Evolutionary conservation across 1,139 yeast species (phyloP).

Genomic region (Protomyces gravidus): DNA sequence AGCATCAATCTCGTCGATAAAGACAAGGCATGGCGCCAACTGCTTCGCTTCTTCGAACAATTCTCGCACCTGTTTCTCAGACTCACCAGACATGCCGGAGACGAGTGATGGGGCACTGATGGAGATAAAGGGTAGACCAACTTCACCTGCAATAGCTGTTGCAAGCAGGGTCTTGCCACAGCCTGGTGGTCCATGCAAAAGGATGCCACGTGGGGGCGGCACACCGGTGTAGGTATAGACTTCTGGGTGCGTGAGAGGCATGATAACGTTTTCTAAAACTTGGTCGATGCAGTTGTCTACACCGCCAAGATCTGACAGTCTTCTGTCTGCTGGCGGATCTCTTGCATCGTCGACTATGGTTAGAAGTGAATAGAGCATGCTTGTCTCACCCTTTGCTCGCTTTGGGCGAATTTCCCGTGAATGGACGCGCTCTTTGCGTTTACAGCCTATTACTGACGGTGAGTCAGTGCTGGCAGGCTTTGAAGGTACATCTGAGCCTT

Average conservation of each 20-base stretch:
- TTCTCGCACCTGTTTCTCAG: conserved; percentile 89
- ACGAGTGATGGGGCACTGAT: conserved; percentile 95
- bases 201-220: conserved; percentile 94
- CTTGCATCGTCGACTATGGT: conserved; percentile 43
- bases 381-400: conserved; percentile 46
- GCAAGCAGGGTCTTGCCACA: conserved; percentile 98
- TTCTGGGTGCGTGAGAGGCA: conserved; percentile 92
- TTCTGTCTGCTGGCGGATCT: conserved; percentile 60
- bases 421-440: conserved; percentile 41
- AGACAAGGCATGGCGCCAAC: conserved; percentile 86
- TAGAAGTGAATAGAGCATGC: neutral
- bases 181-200: conserved; percentile 97
- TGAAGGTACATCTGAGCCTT: neutral
- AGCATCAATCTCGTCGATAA: conserved; percentile 95
- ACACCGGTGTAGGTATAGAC: conserved; percentile 82
- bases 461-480: conserved; percentile 18
- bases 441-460: conserved; percentile 17
- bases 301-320: conserved; percentile 79
- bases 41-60: conserved; percentile 87
- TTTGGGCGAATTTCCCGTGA: conserved; percentile 40
- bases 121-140: conserved; percentile 85
- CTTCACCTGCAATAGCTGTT: conserved; percentile 80
- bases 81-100: conserved; percentile 99
- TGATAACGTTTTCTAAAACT: conserved; percentile 80
- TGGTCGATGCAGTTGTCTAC: conserved; percentile 77